Evolutionary conservation across 257 asterid species (phyloP).

Genomic region (Nemophila menziesii): DNA sequence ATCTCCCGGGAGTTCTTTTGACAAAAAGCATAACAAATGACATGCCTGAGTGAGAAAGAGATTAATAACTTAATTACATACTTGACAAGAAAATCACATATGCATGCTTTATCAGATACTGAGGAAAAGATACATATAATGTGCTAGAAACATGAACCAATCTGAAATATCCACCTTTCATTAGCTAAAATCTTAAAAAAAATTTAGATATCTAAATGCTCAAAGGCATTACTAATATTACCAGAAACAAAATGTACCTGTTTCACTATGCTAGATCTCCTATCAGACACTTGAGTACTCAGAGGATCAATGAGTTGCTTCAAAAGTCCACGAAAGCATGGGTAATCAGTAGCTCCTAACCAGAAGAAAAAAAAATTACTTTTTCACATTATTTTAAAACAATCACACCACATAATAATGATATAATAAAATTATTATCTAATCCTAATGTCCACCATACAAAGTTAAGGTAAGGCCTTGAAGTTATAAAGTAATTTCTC

Average conservation of each 20-base stretch:
- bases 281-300: constrained; percentile 85
- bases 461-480: neutral
- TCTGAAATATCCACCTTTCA: neutral
- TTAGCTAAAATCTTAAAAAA: too few species aligned
- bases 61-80: constrained; percentile 9
- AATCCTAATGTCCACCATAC: neutral
- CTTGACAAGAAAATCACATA: neutral
- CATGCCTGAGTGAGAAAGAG: constrained; percentile 43
- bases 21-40: constrained; percentile 67
- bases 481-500: neutral
- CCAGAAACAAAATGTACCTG: constrained; percentile 55
- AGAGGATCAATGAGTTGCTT: constrained; percentile 89
- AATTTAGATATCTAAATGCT: neutral
- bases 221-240: neutral
- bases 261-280: constrained; percentile 97
- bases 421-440: neutral
- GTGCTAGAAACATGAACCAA: too few species aligned
- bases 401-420: neutral
- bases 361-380: neutral
- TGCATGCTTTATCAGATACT: neutral
- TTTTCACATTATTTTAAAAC: neutral
- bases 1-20: constrained; percentile 96
- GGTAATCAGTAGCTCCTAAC: constrained; percentile 87
- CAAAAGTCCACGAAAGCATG: constrained; percentile 82
- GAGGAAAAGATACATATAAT: neutral